Evolutionary conservation across 768 basidiomycete genomes (phyloP), one percentile per base, ranked within the genome.

Genomic region (Hygrophorus russula): DNA sequence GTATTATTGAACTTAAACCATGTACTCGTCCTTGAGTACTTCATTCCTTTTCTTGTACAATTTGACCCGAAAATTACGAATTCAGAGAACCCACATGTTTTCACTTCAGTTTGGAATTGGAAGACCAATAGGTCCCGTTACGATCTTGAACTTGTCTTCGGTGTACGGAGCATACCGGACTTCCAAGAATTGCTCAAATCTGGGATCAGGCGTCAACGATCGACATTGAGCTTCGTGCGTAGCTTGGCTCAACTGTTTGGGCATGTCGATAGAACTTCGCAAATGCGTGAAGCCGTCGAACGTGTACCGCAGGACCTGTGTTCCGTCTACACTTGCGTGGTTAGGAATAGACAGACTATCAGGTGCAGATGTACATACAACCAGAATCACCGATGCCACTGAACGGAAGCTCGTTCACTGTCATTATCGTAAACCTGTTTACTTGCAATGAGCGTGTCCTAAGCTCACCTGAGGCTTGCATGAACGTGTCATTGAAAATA

Each of bases 361-460:
- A 31, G 6, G 18, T 14, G 34, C n/a, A 15, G 17, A 24, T 40
- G 12, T 7, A 61, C 77, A 49, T 55, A 82, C 81, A 71, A 42
- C 82, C 81, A 1, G 80, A 81, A 52, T 74, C 73, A 20, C 81
- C 80, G 2, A 74, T 63, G 1, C 76, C 74, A 10, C 67, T 64
- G 50, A 78, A 72, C 1, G 74, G 76, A 38, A 76, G 52, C 18
- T 57, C 51, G 39, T 53, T 46, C 5, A 63, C 60, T 64, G 33
- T 70, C 61, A 12, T 76, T 68, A 0, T 74, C 78, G 56, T 85
- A 88, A 1, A 65, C 66, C 49, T 86, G 85, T 17, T 33, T 2
- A 75, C 74, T 4, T 86, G 66, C 1, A 84, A 74, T 45, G 73
- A 67, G 24, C 7, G 24, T 24, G 24, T 24, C 4, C 24, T 24